phyloP scores from a whole-genome alignment of 78 protist genomes.

The Cavenderia fasciculata region DNA sequence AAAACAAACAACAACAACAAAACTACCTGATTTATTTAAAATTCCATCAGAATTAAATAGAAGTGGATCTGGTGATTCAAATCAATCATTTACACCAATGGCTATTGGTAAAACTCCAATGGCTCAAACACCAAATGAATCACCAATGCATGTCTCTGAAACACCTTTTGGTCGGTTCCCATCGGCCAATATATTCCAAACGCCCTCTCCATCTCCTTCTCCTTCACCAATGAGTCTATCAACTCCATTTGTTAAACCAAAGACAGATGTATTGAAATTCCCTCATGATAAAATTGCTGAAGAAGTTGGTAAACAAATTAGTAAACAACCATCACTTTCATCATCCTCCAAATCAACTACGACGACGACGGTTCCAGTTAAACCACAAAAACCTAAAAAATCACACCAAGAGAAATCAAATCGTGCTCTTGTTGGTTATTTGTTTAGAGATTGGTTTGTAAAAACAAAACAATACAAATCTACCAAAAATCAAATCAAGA shows the following conservation, averaged over 20 bases:
- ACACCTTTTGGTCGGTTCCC: neutral
- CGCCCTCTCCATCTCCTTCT: neutral
- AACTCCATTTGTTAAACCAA: neutral
- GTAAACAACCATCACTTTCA: neutral
- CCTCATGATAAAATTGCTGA: neutral
- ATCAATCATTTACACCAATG: neutral
- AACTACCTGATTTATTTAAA: neutral
- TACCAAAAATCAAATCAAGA: neutral
- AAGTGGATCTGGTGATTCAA: neutral
- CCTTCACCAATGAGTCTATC: neutral
- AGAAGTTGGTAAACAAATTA: neutral
- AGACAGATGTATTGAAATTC: neutral
- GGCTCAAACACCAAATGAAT: neutral
- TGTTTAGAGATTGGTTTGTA: constrained; percentile 43
- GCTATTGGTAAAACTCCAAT: neutral
- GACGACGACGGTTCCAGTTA: neutral
- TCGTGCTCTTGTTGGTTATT: neutral
- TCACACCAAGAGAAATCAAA: constrained; percentile 33
- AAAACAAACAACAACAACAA: neutral
- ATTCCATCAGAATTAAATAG: neutral
- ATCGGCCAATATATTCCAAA: neutral
- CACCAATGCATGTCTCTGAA: neutral
- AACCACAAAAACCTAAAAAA: neutral
- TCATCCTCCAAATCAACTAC: neutral
- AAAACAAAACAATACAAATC: neutral